Conservation (phyloP, 208 protist species). For the Angomonas deanei region DNA sequence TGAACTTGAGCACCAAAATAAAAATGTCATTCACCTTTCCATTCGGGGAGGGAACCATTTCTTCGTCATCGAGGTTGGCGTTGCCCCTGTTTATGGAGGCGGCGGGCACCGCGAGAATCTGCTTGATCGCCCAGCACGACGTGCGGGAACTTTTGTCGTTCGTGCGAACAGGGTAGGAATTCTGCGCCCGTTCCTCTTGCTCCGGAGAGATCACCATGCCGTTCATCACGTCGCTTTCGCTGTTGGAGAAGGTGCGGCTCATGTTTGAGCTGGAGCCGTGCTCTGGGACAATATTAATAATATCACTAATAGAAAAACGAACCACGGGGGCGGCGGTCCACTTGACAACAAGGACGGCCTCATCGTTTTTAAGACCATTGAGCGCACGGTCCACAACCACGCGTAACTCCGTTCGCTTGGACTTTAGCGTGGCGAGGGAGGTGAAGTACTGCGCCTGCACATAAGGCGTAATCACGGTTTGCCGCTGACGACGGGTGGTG, state of each 20-base stretch:
- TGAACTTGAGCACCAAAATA: slow-evolving; percentile 5
- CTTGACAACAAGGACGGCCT: slow-evolving; percentile 20
- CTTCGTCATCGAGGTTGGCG: neutral
- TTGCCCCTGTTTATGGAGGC: neutral
- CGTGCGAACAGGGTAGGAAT: neutral
- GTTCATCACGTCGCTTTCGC: neutral
- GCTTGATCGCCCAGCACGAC: slow-evolving; percentile 13
- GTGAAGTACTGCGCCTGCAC: slow-evolving; percentile 14
- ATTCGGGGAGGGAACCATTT: neutral
- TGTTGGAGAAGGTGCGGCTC: slow-evolving; percentile 1
- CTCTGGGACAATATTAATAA: slow-evolving; percentile 8
- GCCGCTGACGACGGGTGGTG: slow-evolving; percentile 26
- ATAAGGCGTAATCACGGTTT: slow-evolving; percentile 37
- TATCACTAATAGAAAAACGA: slow-evolving; percentile 17
- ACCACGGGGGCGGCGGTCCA: slow-evolving; percentile 33
- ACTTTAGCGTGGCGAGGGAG: slow-evolving; percentile 10
- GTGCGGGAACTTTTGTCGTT: neutral
- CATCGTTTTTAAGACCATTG: slow-evolving; percentile 14
- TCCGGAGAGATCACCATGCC: neutral
- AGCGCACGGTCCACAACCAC: slow-evolving; percentile 10
- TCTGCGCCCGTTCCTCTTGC: neutral
- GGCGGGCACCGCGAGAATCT: neutral
- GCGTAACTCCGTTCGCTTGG: slow-evolving; percentile 17
- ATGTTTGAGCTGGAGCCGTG: neutral
- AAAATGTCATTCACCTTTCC: slow-evolving; percentile 14